Conservation (phyloP, 495 filamentous ascomycete genomes). For the Xylaria flabelliformis region DNA sequence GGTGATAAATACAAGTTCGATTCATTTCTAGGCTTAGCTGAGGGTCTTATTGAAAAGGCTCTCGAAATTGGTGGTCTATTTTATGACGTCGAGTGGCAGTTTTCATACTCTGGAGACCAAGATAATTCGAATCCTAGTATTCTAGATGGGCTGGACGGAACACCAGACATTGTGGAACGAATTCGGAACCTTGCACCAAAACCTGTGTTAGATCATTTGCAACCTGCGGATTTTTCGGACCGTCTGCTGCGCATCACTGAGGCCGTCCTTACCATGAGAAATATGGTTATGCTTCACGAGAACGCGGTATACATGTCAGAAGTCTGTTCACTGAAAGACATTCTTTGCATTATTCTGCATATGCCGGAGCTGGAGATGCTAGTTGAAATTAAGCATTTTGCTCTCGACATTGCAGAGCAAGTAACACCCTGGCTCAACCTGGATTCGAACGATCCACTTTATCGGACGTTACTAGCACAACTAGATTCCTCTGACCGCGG, state of each 20-base stretch:
- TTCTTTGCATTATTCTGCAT: conserved; percentile 80
- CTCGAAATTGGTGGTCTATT: conserved; percentile 75
- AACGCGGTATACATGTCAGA: conserved; percentile 84
- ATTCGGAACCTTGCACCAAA: conserved; percentile 61
- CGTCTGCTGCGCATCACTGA: conserved; percentile 79
- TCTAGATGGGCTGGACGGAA: conserved; percentile 80
- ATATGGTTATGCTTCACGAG: conserved; percentile 89
- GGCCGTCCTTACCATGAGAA: conserved; percentile 85
- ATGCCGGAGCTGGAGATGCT: conserved; percentile 75
- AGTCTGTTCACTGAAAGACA: conserved; percentile 73
- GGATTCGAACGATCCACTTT: conserved; percentile 74
- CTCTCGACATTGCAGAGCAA: conserved; percentile 91
- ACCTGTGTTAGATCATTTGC: conserved; percentile 71
- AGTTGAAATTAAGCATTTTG: conserved; percentile 88
- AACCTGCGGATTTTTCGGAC: conserved; percentile 74
- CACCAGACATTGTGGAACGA: conserved; percentile 72
- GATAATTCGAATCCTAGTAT: conserved; percentile 57
- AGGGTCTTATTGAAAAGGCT: conserved; percentile 84
- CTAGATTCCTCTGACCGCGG: conserved; percentile 80
- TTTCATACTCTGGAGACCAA: conserved; percentile 68
- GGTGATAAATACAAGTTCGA: conserved; percentile 97
- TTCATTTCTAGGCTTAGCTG: conserved; percentile 85
- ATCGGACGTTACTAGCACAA: conserved; percentile 73
- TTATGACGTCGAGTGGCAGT: conserved; percentile 81
- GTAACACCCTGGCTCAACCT: conserved; percentile 80